Percentiles rank a stretch among this genome's conserved stretches.
phyloP scores from a whole-genome alignment of 164 flowering plant genomes.

The Brasenia schreberi region DNA sequence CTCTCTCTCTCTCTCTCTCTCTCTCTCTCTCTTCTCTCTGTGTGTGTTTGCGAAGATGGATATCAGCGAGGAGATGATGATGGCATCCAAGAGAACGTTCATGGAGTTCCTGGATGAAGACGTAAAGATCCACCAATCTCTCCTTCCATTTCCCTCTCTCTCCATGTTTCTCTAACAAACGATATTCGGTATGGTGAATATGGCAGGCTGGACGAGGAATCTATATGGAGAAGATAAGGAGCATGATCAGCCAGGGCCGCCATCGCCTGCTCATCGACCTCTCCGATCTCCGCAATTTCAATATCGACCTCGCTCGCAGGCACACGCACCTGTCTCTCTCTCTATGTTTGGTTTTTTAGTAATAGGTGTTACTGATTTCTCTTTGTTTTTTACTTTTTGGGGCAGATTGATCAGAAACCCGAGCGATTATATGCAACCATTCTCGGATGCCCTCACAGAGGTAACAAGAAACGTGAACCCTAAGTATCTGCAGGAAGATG shows the following conservation, averaged over 20 bases:
- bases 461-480: conserved; percentile 47
- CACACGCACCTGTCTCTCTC: conserved; percentile 5
- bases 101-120: conserved; percentile 62
- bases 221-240: conserved; percentile 46
- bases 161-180: not conserved
- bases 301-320: conserved; percentile 55
- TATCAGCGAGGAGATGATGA: conserved; percentile 46
- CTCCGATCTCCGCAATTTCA: conserved; percentile 57
- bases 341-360: not conserved
- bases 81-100: conserved; percentile 58
- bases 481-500: conserved; percentile 83
- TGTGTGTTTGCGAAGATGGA: conserved; percentile 33
- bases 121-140: conserved; percentile 19
- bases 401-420: conserved; percentile 67
- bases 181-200: not conserved
- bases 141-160: conserved; percentile 1
- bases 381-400: not conserved
- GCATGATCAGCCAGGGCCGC: conserved; percentile 53
- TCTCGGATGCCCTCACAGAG: conserved; percentile 81
- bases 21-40: conserved; percentile 2
- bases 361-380: not conserved
- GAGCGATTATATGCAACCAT: conserved; percentile 69
- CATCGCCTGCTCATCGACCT: conserved; percentile 60
- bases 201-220: conserved; percentile 29
- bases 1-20: conserved; percentile 8